These are phyloP conservation scores for Metschnikowia borealis DNA, from an alignment of 805 yeast genomes.

Conservation along the genomic window DNA sequence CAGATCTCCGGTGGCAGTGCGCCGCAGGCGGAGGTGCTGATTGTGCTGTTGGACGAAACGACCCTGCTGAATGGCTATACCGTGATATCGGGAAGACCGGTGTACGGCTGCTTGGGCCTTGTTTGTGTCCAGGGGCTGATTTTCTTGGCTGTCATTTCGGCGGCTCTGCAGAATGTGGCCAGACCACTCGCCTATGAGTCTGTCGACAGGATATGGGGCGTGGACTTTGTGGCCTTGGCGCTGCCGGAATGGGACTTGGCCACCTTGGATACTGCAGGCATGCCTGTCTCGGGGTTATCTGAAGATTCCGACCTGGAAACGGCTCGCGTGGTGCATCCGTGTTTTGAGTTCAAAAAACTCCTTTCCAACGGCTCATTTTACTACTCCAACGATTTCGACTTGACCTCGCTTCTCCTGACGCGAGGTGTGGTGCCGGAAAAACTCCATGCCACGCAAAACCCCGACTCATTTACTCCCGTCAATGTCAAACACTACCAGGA, in stretches of 20 bases:
- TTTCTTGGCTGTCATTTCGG: constrained; percentile 76
- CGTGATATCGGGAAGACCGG: constrained; percentile 35
- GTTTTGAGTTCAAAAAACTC: constrained; percentile 72
- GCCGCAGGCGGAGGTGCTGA: constrained; percentile 41
- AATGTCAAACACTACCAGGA: constrained; percentile 52
- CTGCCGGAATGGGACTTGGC: constrained; percentile 75
- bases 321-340: constrained; percentile 58
- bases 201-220: constrained; percentile 75
- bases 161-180: constrained; percentile 68
- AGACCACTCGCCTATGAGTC: constrained; percentile 75
- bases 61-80: constrained; percentile 37
- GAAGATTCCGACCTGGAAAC: constrained; percentile 24
- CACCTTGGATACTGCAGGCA: constrained; percentile 65
- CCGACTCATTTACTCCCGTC: constrained; percentile 6
- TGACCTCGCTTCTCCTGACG: constrained; percentile 80
- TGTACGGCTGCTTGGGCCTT: constrained; percentile 74
- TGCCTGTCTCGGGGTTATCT: constrained; percentile 38
- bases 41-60: constrained; percentile 35
- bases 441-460: constrained; percentile 6
- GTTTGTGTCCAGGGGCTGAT: constrained; percentile 64
- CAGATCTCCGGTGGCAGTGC: constrained; percentile 6
- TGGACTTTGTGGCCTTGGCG: constrained; percentile 79
- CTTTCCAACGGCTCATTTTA: constrained; percentile 86
- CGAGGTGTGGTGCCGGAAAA: constrained; percentile 51
- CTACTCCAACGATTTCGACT: constrained; percentile 86